These are phyloP conservation scores for Cyamopsis tetragonoloba DNA, from an alignment of 306 rosid genomes.

Conservation along the genomic window DNA sequence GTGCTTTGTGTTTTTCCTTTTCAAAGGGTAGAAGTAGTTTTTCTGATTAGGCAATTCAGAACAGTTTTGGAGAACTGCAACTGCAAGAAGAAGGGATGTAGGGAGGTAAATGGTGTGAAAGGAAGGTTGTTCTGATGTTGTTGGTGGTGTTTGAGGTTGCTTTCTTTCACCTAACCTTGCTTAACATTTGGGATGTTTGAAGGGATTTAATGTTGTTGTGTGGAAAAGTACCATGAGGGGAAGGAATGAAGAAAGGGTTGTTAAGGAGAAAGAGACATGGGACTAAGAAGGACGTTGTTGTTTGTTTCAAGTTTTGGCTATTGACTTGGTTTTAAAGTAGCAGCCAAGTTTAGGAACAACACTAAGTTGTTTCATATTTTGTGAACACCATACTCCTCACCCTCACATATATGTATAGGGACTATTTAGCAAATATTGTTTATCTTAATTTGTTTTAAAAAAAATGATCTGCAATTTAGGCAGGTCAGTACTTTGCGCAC, in stretches of 20 bases:
- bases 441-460: too few relatives aligned
- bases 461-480: too few relatives aligned
- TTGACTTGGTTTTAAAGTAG: constrained; percentile 72
- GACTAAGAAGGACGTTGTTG: constrained; percentile 52
- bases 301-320: constrained; percentile 39
- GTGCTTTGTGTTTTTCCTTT: constrained; percentile 6
- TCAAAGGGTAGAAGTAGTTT: background rate
- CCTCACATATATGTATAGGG: too few relatives aligned
- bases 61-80: constrained; percentile 30
- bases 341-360: constrained; percentile 35
- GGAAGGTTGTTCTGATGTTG: too few relatives aligned
- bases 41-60: constrained; percentile 39
- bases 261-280: constrained; percentile 80
- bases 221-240: constrained; percentile 11
- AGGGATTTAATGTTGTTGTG: constrained; percentile 16
- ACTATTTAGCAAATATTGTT: too few relatives aligned
- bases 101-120: too few relatives aligned
- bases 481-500: too few relatives aligned
- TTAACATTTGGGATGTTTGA: constrained; percentile 53
- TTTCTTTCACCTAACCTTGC: constrained; percentile 93
- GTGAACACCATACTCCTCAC: too few relatives aligned
- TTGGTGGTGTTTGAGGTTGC: constrained; percentile 55
- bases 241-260: constrained; percentile 53
- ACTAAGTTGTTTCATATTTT: too few relatives aligned
- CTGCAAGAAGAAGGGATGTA: too few relatives aligned